A percentile compares a stretch with the other conserved stretches of the same genome.
Evolutionary conservation across 495 filamentous ascomycete species (phyloP).

Genomic region (Aspergillus asperescens): DNA sequence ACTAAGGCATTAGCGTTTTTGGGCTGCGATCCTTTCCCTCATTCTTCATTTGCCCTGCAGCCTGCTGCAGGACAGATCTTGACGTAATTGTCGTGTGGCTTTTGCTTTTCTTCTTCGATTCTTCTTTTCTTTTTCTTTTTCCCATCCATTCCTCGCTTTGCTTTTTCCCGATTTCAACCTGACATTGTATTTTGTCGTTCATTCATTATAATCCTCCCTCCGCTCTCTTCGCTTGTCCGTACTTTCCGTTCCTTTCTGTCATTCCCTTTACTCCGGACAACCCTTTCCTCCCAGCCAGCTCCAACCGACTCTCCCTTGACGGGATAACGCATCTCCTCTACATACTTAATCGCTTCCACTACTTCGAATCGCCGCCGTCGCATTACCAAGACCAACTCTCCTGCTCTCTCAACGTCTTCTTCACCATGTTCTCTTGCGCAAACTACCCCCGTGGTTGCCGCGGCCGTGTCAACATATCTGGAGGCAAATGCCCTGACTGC

Average conservation of each 20-base stretch:
- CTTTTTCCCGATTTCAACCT: constrained; percentile 6
- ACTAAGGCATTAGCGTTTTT: constrained; percentile 17
- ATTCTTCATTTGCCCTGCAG: no score
- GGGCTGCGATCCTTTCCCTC: constrained; percentile 15
- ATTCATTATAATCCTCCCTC: constrained; percentile 7
- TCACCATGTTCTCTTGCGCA: constrained; percentile 46
- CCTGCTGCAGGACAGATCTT: constrained; percentile 11
- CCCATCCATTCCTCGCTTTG: constrained; percentile 2
- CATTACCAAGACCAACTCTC: background rate
- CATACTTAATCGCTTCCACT: constrained; percentile 1
- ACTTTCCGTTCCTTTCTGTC: constrained; percentile 13
- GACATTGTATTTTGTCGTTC: constrained; percentile 5
- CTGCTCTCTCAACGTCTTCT: constrained; percentile 4
- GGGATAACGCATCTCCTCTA: constrained; percentile 12
- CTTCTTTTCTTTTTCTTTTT: constrained; percentile 12
- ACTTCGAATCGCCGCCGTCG: background rate
- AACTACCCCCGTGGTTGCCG: constrained; percentile 49
- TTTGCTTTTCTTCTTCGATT: constrained; percentile 13
- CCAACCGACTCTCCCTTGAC: constrained; percentile 20
- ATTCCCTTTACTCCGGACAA: constrained; percentile 12
- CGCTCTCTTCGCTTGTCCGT: constrained; percentile 17
- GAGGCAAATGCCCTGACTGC: constrained; percentile 45
- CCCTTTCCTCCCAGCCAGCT: constrained; percentile 7
- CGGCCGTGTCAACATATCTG: constrained; percentile 41
- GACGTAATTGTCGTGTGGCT: constrained; percentile 25